Conservation (phyloP, 108 stramenopile species). For the Cyclotella cryptica region DNA sequence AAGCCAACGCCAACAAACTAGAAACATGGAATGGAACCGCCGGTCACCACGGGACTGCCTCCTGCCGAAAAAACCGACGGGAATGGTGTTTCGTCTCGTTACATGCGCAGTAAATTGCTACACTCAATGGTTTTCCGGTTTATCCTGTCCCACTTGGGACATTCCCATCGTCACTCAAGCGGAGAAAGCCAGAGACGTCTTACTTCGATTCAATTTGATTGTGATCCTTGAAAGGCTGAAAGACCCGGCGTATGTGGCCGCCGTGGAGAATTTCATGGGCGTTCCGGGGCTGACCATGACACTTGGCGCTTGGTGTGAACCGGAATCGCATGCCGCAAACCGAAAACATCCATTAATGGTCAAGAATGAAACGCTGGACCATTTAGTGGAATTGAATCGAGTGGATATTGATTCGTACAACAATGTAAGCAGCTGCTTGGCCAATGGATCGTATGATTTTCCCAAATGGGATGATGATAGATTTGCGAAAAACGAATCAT, state of each 20-base stretch:
- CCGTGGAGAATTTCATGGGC: slow-evolving; percentile 35
- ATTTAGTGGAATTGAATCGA: slow-evolving; percentile 20
- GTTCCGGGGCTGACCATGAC: slow-evolving; percentile 19
- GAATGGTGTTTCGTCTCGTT: slow-evolving; percentile 4
- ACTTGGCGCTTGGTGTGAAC: slow-evolving; percentile 29
- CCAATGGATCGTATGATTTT: slow-evolving; percentile 15
- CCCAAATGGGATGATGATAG: slow-evolving; percentile 28
- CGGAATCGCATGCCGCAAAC: slow-evolving; percentile 19
- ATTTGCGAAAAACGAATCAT: slow-evolving; percentile 15
- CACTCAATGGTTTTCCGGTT: slow-evolving; percentile 31
- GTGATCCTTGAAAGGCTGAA: slow-evolving; percentile 27
- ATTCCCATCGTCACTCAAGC: slow-evolving; percentile 24
- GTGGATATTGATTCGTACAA: slow-evolving; percentile 32
- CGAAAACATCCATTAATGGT: slow-evolving; percentile 21
- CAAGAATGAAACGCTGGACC: slow-evolving; percentile 23
- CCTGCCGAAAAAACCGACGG: neutral
- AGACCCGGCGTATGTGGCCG: slow-evolving; percentile 20
- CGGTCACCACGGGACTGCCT: too few relatives aligned
- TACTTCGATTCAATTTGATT: slow-evolving; percentile 33
- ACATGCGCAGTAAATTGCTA: slow-evolving; percentile 33
- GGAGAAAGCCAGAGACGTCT: slow-evolving; percentile 17
- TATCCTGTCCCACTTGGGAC: slow-evolving; percentile 25
- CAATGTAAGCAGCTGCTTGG: slow-evolving; percentile 31
- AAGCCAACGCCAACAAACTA: slow-evolving; percentile 18
- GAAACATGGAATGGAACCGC: slow-evolving; percentile 18